Percentiles rank a stretch among this genome's conserved stretches.
These are phyloP conservation scores for Nicotiana paniculata DNA, from an alignment of 257 asterid species.

Conservation along the genomic window DNA sequence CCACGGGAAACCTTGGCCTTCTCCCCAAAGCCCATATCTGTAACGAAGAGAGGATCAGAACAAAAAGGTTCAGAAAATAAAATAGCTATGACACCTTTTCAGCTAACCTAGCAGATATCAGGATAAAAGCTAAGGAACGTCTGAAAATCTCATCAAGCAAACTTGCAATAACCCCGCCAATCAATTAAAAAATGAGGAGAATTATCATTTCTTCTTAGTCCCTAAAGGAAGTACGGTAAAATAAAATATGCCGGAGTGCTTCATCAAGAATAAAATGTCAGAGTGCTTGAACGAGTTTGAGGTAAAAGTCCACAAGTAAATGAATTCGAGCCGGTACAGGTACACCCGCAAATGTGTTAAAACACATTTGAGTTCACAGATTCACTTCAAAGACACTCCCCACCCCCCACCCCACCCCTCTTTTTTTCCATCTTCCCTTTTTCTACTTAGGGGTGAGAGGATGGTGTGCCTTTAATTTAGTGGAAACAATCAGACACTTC, in stretches of 20 bases:
- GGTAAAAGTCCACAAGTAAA: neutral
- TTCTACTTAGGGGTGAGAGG: no score
- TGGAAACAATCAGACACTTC: neutral
- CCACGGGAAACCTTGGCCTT: slow-evolving; percentile 51
- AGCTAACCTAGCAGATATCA: neutral
- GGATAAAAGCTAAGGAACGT: neutral
- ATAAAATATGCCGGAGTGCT: neutral
- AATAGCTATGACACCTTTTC: neutral
- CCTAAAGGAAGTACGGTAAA: neutral
- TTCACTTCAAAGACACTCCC: no score
- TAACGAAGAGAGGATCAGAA: neutral
- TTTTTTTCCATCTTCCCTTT: no score
- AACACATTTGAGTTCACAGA: no score
- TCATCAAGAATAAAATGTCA: neutral
- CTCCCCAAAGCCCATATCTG: slow-evolving; percentile 55
- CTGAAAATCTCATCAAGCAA: neutral
- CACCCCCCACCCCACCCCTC: no score
- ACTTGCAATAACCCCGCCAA: neutral
- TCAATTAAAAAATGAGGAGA: neutral
- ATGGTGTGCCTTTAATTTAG: neutral
- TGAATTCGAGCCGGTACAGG: neutral
- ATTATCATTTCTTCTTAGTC: neutral
- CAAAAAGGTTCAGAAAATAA: neutral
- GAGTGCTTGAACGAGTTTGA: neutral
- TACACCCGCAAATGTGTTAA: neutral